phyloP scores from a whole-genome alignment of 768 basidiomycete species.

The Psilocybe azurescens region DNA sequence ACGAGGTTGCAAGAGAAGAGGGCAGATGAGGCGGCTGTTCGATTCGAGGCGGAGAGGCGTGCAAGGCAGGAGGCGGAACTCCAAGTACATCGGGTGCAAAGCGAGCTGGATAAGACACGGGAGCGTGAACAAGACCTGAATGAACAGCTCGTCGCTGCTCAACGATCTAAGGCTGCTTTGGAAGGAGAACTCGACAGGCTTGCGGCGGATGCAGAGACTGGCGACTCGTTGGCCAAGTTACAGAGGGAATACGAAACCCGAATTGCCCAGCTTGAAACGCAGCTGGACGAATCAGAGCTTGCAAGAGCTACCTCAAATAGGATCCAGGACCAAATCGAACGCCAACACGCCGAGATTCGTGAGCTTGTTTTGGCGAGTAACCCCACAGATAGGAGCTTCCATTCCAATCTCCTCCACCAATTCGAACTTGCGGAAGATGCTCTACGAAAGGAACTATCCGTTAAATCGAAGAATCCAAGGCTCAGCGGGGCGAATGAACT shows the following conservation, averaged over 20 bases:
- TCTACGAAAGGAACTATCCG: constrained; percentile 54
- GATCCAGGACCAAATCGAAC: constrained; percentile 66
- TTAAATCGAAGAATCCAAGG: constrained; percentile 39
- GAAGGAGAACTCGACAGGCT: constrained; percentile 72
- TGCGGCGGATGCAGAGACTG: constrained; percentile 61
- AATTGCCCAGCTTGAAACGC: constrained; percentile 65
- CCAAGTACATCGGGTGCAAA: constrained; percentile 61
- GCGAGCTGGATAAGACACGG: constrained; percentile 59
- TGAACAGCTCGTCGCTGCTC: constrained; percentile 55
- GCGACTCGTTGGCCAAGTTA: constrained; percentile 59
- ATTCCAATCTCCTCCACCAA: constrained; percentile 64
- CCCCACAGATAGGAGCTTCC: constrained; percentile 66
- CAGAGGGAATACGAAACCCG: constrained; percentile 68
- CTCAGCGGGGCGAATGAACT: constrained; percentile 39
- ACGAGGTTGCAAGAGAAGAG: constrained; percentile 65
- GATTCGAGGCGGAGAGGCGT: constrained; percentile 71
- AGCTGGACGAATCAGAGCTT: constrained; percentile 61
- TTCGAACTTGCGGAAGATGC: constrained; percentile 66
- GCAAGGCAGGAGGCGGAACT: constrained; percentile 70
- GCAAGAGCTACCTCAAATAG: constrained; percentile 53
- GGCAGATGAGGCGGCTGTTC: constrained; percentile 56
- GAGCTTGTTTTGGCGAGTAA: constrained; percentile 62
- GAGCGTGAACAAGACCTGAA: constrained; percentile 61
- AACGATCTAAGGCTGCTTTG: constrained; percentile 67
- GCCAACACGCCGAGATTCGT: constrained; percentile 75